Percentiles rank a stretch among this genome's conserved stretches.
These are phyloP conservation scores for Incumbomyces delicatus DNA, from an alignment of 2,329 filamentous ascomycete species.

Conservation along the genomic window DNA sequence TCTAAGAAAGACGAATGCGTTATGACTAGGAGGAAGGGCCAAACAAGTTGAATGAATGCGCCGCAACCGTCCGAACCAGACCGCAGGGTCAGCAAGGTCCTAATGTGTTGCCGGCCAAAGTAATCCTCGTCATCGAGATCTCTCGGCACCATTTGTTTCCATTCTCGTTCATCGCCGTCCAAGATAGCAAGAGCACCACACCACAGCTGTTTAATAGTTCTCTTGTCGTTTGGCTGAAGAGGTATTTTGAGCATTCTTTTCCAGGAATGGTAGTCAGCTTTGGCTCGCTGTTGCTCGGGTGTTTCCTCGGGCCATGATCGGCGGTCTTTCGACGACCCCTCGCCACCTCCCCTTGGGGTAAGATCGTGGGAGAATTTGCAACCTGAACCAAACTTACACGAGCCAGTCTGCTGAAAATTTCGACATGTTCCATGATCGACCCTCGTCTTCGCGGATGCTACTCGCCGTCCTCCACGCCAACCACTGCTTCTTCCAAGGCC, in stretches of 20 bases:
- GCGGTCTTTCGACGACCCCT: too few species aligned
- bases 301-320: slow-evolving; percentile 5
- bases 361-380: too few species aligned
- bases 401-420: too few species aligned
- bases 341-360: too few species aligned
- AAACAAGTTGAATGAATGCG: slow-evolving; percentile 15
- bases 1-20: slow-evolving; percentile 26
- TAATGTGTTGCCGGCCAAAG: slow-evolving; percentile 24
- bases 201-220: slow-evolving; percentile 23
- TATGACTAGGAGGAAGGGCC: slow-evolving; percentile 23
- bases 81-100: slow-evolving; percentile 17
- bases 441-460: too few species aligned
- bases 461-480: too few species aligned
- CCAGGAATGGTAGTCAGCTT: slow-evolving; percentile 23
- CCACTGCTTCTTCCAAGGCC: too few species aligned
- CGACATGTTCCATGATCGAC: too few species aligned
- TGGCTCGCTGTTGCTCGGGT: slow-evolving; percentile 20
- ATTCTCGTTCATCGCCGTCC: slow-evolving; percentile 24
- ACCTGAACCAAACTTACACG: too few species aligned
- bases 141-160: slow-evolving; percentile 24
- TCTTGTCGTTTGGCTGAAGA: slow-evolving; percentile 14
- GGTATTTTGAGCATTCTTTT: slow-evolving; percentile 20
- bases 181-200: slow-evolving; percentile 23
- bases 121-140: slow-evolving; percentile 24
- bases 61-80: neutral